A percentile compares a stretch with the other conserved stretches of the same genome.
These are phyloP conservation scores for Crepidotus sp. DNA, from an alignment of 1,284 basidiomycete genomes.

Conservation along the genomic window DNA sequence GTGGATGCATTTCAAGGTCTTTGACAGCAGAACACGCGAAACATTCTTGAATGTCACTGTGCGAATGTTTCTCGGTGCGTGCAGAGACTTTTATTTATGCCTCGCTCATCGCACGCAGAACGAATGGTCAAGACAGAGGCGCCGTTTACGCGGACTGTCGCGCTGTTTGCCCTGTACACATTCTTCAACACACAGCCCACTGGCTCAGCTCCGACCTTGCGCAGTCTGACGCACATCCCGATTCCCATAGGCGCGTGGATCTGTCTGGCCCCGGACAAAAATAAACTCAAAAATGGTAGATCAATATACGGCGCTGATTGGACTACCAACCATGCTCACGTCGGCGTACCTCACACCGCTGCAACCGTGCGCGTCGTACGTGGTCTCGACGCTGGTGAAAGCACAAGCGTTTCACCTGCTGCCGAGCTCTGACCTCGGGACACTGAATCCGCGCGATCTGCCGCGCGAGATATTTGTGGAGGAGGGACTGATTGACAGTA, in stretches of 20 bases:
- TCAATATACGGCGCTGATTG: slow-evolving; percentile 37
- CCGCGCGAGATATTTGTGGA: slow-evolving; percentile 55
- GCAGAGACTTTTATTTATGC: background rate
- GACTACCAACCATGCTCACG: slow-evolving; percentile 36
- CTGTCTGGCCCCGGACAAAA: slow-evolving; percentile 7
- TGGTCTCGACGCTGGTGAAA: slow-evolving; percentile 39
- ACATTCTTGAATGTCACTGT: slow-evolving; percentile 47
- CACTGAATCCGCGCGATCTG: slow-evolving; percentile 50
- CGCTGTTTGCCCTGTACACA: slow-evolving; percentile 59
- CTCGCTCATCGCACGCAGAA: slow-evolving; percentile 33
- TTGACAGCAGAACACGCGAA: slow-evolving; percentile 55
- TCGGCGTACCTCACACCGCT: slow-evolving; percentile 35
- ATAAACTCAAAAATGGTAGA: slow-evolving; percentile 32
- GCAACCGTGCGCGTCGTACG: slow-evolving; percentile 37
- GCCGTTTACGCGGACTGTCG: slow-evolving; percentile 43
- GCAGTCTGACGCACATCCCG: slow-evolving; percentile 38
- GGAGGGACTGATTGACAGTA: slow-evolving; percentile 17
- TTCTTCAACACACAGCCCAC: slow-evolving; percentile 60
- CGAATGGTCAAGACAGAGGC: slow-evolving; percentile 38
- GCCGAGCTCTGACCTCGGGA: slow-evolving; percentile 40
- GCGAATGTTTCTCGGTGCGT: slow-evolving; percentile 58
- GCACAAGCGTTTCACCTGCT: slow-evolving; percentile 48
- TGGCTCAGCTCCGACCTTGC: slow-evolving; percentile 39
- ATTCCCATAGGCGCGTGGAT: slow-evolving; percentile 46
- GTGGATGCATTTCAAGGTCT: slow-evolving; percentile 63